Conservation (phyloP, 208 protist species). For the Lotmaria passim region DNA sequence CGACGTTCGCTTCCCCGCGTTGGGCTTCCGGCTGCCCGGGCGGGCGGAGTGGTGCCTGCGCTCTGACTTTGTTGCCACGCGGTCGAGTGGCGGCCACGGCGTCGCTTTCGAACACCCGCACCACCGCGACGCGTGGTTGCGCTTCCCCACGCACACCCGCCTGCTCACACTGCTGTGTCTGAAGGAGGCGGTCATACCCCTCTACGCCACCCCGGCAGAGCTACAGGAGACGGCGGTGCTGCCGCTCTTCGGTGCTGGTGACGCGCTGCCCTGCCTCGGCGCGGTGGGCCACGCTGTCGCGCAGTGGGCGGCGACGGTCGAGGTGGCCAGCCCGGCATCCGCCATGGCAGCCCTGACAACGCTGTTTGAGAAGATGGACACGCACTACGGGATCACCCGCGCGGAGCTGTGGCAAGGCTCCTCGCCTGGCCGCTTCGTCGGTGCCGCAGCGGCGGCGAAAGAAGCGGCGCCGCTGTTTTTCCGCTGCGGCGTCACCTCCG, state of each 20-base stretch:
- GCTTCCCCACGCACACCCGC: slow-evolving; percentile 64
- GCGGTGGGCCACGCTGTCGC: slow-evolving; percentile 40
- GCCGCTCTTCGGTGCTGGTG: slow-evolving; percentile 57
- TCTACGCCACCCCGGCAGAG: slow-evolving; percentile 45
- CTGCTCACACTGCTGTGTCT: slow-evolving; percentile 60
- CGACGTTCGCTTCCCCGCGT: slow-evolving; percentile 68
- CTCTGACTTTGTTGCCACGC: slow-evolving; percentile 54
- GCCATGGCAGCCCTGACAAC: slow-evolving; percentile 45
- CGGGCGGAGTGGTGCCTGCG: slow-evolving; percentile 36
- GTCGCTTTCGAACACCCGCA: slow-evolving; percentile 74
- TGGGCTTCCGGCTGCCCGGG: slow-evolving; percentile 28
- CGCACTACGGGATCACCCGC: slow-evolving; percentile 40
- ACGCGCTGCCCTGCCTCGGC: slow-evolving; percentile 50
- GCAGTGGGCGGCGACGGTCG: slow-evolving; percentile 58
- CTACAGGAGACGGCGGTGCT: slow-evolving; percentile 43
- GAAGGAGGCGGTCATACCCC: slow-evolving; percentile 66
- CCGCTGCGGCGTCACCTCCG: slow-evolving; percentile 23
- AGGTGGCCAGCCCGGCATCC: slow-evolving; percentile 42
- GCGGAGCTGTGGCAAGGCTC: slow-evolving; percentile 29
- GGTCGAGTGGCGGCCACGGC: slow-evolving; percentile 34
- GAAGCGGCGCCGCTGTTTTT: slow-evolving; percentile 27
- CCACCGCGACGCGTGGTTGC: slow-evolving; percentile 38
- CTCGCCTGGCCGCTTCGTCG: neutral
- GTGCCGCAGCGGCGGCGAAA: neutral
- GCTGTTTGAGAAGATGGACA: slow-evolving; percentile 61